Conservation (phyloP, 768 basidiomycete species). For the Tricholoma hemisulphureum region DNA sequence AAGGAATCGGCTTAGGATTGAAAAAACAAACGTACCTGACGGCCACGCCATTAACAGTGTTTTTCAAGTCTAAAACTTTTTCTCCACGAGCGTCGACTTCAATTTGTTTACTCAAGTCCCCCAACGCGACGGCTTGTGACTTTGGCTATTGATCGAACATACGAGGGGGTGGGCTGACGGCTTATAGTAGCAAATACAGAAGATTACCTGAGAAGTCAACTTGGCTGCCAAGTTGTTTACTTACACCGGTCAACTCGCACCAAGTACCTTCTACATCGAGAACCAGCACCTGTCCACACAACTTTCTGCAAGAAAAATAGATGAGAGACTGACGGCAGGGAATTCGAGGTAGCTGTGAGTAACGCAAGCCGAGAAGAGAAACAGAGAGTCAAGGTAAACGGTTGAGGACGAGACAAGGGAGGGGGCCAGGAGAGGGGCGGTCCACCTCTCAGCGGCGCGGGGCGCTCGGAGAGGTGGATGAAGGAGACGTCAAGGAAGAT, state of each 20-base stretch:
- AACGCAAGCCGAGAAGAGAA: too few species aligned
- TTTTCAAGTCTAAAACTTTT: too few species aligned
- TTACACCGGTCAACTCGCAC: slow-evolving; percentile 77
- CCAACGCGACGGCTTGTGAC: slow-evolving; percentile 91
- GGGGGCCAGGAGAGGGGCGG: too few species aligned
- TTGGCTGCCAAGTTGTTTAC: slow-evolving; percentile 82
- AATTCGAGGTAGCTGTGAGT: too few species aligned
- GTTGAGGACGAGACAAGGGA: too few species aligned
- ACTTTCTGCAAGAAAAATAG: slow-evolving; percentile 54
- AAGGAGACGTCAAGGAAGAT: too few species aligned
- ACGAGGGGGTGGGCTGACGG: background rate
- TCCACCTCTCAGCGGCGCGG: too few species aligned
- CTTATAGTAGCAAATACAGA: background rate
- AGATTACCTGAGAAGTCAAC: slow-evolving; percentile 63
- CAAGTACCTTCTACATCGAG: slow-evolving; percentile 90
- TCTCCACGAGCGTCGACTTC: too few species aligned
- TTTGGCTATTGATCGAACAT: slow-evolving; percentile 82
- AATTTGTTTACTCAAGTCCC: slow-evolving; percentile 89
- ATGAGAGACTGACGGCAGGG: too few species aligned
- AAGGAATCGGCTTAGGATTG: slow-evolving; percentile 8
- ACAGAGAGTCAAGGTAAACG: background rate
- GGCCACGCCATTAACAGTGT: too few species aligned
- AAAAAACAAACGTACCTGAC: slow-evolving; percentile 7
- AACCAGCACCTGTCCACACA: slow-evolving; percentile 86
- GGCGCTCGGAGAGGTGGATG: too few species aligned